These are phyloP conservation scores for Trichosanthes truncata DNA, from an alignment of 306 rosid genomes.

Conservation along the genomic window DNA sequence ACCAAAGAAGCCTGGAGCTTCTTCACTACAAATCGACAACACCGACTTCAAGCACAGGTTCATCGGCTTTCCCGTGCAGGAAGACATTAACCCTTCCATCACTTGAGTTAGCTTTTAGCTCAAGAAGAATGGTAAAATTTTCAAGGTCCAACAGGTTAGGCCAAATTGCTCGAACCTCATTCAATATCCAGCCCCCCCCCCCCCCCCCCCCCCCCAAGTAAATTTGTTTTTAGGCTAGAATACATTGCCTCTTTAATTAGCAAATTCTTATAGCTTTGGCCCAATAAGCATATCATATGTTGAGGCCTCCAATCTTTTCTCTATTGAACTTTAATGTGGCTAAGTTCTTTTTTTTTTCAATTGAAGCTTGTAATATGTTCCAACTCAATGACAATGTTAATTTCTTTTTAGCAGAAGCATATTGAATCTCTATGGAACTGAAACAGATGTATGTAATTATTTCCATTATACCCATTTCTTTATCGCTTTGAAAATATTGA, in stretches of 20 bases:
- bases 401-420: not conserved
- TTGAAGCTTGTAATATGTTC: not conserved
- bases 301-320: not conserved
- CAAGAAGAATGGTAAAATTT: conserved; percentile 24
- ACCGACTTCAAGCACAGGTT: conserved; percentile 32
- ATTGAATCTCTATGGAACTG: not conserved
- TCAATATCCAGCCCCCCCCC: too few species aligned
- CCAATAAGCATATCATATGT: not conserved
- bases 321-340: not conserved
- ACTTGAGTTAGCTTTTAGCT: conserved; percentile 24
- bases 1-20: conserved; percentile 20
- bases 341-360: not conserved
- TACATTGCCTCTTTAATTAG: conserved; percentile 10
- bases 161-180: conserved; percentile 31
- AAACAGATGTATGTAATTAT: conserved; percentile 3
- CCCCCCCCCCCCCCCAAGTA: not conserved
- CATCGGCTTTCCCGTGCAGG: conserved; percentile 26
- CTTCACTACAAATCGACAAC: conserved; percentile 26
- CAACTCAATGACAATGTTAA: not conserved
- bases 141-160: conserved; percentile 24
- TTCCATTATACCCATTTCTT: not conserved
- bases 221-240: conserved; percentile 22
- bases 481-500: not conserved
- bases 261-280: not conserved
- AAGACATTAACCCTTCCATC: conserved; percentile 36